Evolutionary conservation across 495 filamentous ascomycete species (phyloP).

Genomic region (Bryoglossum gracile): DNA sequence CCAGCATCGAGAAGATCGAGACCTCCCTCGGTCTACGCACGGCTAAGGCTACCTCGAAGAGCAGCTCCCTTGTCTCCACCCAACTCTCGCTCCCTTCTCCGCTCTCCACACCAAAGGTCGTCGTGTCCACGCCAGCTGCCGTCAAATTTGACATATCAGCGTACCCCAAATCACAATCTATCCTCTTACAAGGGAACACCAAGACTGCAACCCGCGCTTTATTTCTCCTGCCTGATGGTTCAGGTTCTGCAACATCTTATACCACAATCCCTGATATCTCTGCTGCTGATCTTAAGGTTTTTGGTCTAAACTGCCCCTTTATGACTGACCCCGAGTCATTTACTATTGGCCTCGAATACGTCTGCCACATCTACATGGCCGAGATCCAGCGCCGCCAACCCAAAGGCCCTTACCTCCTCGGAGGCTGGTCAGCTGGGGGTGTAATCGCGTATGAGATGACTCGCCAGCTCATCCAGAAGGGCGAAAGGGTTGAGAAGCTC

Average conservation of each 20-base stretch:
- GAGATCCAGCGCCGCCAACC: conserved; percentile 59
- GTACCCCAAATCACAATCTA: conserved; percentile 27
- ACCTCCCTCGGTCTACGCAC: neutral
- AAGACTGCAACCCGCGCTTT: conserved; percentile 53
- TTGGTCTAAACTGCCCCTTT: conserved; percentile 62
- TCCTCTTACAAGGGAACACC: conserved; percentile 58
- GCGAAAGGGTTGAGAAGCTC: conserved; percentile 64
- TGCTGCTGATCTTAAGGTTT: conserved; percentile 39
- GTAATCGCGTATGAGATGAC: conserved; percentile 82
- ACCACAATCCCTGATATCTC: conserved; percentile 40
- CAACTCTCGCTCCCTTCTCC: conserved; percentile 31
- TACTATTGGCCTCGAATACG: conserved; percentile 46
- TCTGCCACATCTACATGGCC: conserved; percentile 46
- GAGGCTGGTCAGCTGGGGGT: conserved; percentile 82
- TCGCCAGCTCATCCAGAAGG: conserved; percentile 58
- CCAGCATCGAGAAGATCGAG: conserved; percentile 30
- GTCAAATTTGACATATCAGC: neutral
- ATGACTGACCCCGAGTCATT: conserved; percentile 48
- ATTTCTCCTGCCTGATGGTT: conserved; percentile 71
- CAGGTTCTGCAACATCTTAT: conserved; percentile 62
- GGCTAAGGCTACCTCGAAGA: neutral
- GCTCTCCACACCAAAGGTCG: conserved; percentile 8
- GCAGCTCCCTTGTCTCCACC: conserved; percentile 22
- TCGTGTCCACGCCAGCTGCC: neutral
- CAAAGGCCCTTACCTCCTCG: conserved; percentile 57